Percentiles rank a stretch among this genome's conserved stretches.
phyloP scores from a whole-genome alignment of 768 basidiomycete species.

The Collybia mongolica region DNA sequence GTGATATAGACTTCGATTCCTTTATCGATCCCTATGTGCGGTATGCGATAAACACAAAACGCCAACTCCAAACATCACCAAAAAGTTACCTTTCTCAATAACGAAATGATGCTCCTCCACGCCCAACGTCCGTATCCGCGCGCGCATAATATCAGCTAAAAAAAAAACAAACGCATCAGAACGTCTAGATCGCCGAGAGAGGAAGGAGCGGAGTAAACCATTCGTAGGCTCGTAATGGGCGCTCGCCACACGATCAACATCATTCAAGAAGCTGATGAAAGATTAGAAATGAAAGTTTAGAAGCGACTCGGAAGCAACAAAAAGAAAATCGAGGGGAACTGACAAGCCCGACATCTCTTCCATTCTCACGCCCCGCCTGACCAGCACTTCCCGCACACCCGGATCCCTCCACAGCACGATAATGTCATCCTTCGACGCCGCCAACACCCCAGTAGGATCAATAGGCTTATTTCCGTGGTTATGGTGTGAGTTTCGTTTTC shows the following conservation, averaged over 20 bases:
- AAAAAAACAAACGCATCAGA: too few relatives aligned
- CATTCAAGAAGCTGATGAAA: constrained; percentile 65
- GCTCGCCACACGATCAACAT: constrained; percentile 56
- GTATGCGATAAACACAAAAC: background rate
- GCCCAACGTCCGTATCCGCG: constrained; percentile 70
- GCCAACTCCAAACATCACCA: too few relatives aligned
- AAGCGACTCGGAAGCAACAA: background rate
- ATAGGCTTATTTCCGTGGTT: constrained; percentile 22
- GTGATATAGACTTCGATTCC: constrained; percentile 66
- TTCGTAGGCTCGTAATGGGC: constrained; percentile 62
- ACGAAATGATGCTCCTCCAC: constrained; percentile 70
- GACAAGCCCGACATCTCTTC: constrained; percentile 70
- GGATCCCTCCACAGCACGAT: constrained; percentile 60
- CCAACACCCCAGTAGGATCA: constrained; percentile 52
- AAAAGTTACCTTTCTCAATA: constrained; percentile 48
- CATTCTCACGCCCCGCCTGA: constrained; percentile 47
- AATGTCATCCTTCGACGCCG: constrained; percentile 58
- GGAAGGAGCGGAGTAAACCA: constrained; percentile 35
- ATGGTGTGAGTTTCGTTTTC: constrained; percentile 18
- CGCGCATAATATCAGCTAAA: constrained; percentile 69
- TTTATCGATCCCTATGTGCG: constrained; percentile 24
- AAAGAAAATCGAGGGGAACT: constrained; percentile 25
- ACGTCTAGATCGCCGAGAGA: too few relatives aligned
- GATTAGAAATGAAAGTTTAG: background rate
- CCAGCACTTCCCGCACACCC: constrained; percentile 50